Conservation (phyloP, 1,284 basidiomycete genomes). For the Ganoderma leucocontextum region DNA sequence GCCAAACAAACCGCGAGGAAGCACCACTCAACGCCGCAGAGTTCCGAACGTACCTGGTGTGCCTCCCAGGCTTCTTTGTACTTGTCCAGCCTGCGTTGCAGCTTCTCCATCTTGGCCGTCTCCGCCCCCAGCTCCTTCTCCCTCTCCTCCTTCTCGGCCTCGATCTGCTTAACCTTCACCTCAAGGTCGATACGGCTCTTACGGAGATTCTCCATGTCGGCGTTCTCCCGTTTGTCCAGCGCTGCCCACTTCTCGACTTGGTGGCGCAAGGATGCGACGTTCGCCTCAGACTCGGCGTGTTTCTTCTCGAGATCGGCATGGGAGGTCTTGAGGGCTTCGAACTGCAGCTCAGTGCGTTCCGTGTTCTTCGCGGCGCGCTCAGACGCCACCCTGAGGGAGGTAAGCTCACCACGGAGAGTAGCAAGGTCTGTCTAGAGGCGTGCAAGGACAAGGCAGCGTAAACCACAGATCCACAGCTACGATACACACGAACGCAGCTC, state of each 20-base stretch:
- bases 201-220: constrained; percentile 61
- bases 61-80: constrained; percentile 36
- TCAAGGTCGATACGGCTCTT: constrained; percentile 67
- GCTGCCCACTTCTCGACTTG: constrained; percentile 75
- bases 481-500: background rate
- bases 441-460: constrained; percentile 3
- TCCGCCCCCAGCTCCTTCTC: constrained; percentile 38
- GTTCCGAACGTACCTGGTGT: constrained; percentile 24
- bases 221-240: constrained; percentile 68
- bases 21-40: background rate
- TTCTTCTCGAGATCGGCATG: constrained; percentile 61
- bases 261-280: constrained; percentile 60
- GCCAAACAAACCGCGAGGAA: background rate
- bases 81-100: constrained; percentile 36
- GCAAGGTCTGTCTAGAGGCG: constrained; percentile 45
- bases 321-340: constrained; percentile 62
- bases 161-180: constrained; percentile 57
- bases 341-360: constrained; percentile 62
- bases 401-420: constrained; percentile 43
- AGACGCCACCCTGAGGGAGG: constrained; percentile 54
- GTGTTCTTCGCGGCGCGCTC: constrained; percentile 58
- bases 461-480: constrained; percentile 6
- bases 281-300: constrained; percentile 64
- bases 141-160: constrained; percentile 48
- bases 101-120: constrained; percentile 34